Base-by-base conservation (phyloP, 2,329 filamentous ascomycete genomes). In the Epichloe baconii region DNA sequence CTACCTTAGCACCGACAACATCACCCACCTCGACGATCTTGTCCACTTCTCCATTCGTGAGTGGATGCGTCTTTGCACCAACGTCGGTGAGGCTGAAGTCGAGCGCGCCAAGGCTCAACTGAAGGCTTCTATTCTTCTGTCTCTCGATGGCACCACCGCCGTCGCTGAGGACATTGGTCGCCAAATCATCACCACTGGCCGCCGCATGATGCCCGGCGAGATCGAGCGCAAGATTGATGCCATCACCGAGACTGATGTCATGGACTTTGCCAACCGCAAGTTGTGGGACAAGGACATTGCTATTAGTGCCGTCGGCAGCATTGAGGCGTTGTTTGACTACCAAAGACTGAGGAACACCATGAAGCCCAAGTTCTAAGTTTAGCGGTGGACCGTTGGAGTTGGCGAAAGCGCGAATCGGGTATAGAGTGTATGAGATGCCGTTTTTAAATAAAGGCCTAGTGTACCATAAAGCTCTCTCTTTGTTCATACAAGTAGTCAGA, bases 81-180 rank as follows among this genome's bases (percentile, higher is more conserved):
- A 83, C 72, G 93, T 98, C 63, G 83, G 79, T 65, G 80, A 88
- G 66, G 83, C 90, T 59, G 93, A 98, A 76, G 86, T 90, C 55
- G 93, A 98, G 82, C 91, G 93, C 62, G 93, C 93, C 72, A 98
- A 98, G 82, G 88, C 93, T 58, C 93, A 98, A 77, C 85, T 98
- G 64, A 98, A 98, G 82, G 93, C 93, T 56, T 95, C 90, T 51
- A 90, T 98, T 65, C 87, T 98, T 56, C 83, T 98, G 59, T 95
- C 89, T 49, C 88, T 98, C 35, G 93, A 98, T 69, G 94, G 90
- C 70, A 97, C 93, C 66, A 97, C 93, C 47, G 89, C 93, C 62
- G 85, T 96, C 51, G 93, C 93, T 55, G 93, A 98, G 78, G 93
- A 98, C 69, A 95, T 98, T 70, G 93, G 93, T 66, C 88, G 93